Evolutionary conservation across 345 rosid species (phyloP).

Genomic region (Lepidium sativum): DNA sequence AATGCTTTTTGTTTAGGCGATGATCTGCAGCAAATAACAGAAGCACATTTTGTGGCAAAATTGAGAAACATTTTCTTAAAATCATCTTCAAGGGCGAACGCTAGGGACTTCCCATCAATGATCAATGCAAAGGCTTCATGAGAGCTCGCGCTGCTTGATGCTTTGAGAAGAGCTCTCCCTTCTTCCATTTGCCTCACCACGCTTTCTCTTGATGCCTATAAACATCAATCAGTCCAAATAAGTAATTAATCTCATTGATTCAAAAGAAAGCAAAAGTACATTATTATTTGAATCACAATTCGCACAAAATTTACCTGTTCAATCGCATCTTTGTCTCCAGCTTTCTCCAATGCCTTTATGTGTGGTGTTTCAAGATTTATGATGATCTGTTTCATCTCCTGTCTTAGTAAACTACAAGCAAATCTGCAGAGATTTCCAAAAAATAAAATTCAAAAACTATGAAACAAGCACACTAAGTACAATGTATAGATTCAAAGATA

Average conservation of each 20-base stretch:
- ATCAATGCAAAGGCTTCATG: conserved; percentile 73
- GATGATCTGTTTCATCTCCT: conserved; percentile 86
- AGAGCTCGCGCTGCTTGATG: conserved; percentile 32
- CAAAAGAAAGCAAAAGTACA: neutral
- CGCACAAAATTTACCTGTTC: conserved; percentile 32
- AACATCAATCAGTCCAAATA: neutral
- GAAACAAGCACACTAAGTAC: neutral
- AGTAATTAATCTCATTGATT: neutral
- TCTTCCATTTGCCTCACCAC: conserved; percentile 51
- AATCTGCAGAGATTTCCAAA: conserved; percentile 40
- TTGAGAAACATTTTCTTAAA: conserved; percentile 67
- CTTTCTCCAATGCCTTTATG: conserved; percentile 57
- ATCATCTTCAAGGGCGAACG: conserved; percentile 71
- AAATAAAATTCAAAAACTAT: neutral
- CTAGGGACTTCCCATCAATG: conserved; percentile 80
- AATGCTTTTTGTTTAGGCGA: conserved; percentile 96
- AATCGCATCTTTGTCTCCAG: conserved; percentile 55
- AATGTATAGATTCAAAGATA: neutral
- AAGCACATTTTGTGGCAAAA: conserved; percentile 81
- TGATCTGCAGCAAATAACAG: conserved; percentile 94
- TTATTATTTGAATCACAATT: neutral
- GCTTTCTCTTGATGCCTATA: conserved; percentile 59
- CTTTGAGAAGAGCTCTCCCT: conserved; percentile 43
- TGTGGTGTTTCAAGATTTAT: conserved; percentile 74
- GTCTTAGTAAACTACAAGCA: conserved; percentile 91